Percentiles rank a stretch among this genome's conserved stretches.
These are phyloP conservation scores for Cytospora schulzeri DNA, from an alignment of 2,329 filamentous ascomycete genomes.

Conservation along the genomic window DNA sequence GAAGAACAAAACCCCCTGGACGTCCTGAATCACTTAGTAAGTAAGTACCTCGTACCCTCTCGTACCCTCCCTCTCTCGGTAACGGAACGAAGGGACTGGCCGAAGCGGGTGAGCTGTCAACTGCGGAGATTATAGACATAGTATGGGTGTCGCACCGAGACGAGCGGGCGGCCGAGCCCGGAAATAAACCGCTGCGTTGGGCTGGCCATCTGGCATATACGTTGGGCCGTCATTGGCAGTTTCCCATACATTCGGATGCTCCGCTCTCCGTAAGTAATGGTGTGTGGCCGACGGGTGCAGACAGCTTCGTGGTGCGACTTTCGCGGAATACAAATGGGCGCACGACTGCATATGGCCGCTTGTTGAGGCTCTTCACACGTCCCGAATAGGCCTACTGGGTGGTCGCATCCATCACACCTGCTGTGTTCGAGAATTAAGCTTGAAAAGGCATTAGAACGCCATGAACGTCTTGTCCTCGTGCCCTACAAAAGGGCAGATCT, in stretches of 20 bases:
- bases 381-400: constrained; percentile 24
- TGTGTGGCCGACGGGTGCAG: not conserved
- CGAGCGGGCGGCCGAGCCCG: not conserved
- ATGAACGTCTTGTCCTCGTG: not conserved
- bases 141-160: not conserved
- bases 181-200: not conserved
- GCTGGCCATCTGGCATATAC: not conserved
- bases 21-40: no score
- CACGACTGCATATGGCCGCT: not conserved
- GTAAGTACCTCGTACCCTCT: not conserved
- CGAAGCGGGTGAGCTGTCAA: not conserved
- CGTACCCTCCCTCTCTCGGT: not conserved
- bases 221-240: not conserved
- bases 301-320: not conserved
- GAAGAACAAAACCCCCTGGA: not conserved
- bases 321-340: no score
- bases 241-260: not conserved
- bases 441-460: not conserved
- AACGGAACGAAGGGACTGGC: not conserved
- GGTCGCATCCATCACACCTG: constrained; percentile 21
- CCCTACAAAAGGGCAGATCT: constrained; percentile 10
- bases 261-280: constrained; percentile 2
- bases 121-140: not conserved
- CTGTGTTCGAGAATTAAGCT: not conserved
- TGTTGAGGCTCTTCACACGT: constrained; percentile 27